Evolutionary conservation across 1,284 basidiomycete genomes (phyloP).

Genomic region (Singerocomus rubriflavus): DNA sequence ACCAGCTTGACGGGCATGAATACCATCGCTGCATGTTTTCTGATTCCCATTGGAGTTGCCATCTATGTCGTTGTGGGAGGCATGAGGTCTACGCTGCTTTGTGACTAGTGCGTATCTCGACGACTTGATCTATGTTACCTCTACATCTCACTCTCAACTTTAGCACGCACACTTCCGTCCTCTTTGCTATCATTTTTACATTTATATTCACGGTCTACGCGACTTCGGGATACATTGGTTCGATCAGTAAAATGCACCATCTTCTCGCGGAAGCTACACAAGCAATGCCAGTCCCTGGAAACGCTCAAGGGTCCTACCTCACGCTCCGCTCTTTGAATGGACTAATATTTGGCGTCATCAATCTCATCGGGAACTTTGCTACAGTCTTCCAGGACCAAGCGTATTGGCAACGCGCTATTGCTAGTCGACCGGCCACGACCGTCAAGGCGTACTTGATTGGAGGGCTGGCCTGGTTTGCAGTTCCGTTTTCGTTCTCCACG

Average conservation of each 20-base stretch:
- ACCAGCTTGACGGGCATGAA: constrained; percentile 79
- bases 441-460: constrained; percentile 89
- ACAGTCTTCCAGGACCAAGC: constrained; percentile 78
- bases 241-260: constrained; percentile 54
- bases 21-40: constrained; percentile 78
- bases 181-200: constrained; percentile 77
- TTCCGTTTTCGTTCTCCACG: constrained; percentile 77
- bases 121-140: constrained; percentile 17
- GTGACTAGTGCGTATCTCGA: constrained; percentile 49
- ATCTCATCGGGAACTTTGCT: constrained; percentile 80
- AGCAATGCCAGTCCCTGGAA: constrained; percentile 55
- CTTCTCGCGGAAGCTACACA: constrained; percentile 52
- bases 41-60: constrained; percentile 62
- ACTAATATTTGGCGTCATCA: constrained; percentile 87
- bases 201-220: constrained; percentile 76
- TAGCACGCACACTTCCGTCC: constrained; percentile 76
- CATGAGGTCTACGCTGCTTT: constrained; percentile 58
- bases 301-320: constrained; percentile 67
- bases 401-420: constrained; percentile 88
- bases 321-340: constrained; percentile 82
- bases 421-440: constrained; percentile 76
- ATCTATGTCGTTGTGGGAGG: constrained; percentile 64
- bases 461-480: constrained; percentile 87
- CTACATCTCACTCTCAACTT: constrained; percentile 15
- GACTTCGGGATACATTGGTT: constrained; percentile 63